Evolutionary conservation across 257 asterid genomes (phyloP), one percentile per base, ranked within the genome.

Genomic region (Leptodermis oblonga): DNA sequence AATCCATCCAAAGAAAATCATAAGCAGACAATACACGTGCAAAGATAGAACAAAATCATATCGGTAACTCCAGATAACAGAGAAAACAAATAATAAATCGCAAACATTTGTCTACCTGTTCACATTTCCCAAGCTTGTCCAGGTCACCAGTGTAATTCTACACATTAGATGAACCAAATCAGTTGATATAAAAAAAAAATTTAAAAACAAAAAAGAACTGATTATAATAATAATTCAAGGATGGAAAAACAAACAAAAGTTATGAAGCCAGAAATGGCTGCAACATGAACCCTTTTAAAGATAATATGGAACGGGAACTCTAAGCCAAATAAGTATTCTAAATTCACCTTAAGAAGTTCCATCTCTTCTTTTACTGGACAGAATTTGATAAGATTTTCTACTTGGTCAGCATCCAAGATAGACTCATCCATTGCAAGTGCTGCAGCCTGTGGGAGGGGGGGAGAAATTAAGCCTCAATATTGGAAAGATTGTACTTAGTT

Each of bases 301-400:
- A 67, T 20, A 22, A n/a, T 28, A 25, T 37, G 23, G 28, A 34
- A 33, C 26, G 62, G 33, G 49, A 45, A 58, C 33, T 18, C 60
- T 60, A 30, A 43, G 8, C 33, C 20, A 58, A 30, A 68, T 37
- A 34, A 41, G 60, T 34, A 34, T 55, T 45, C 49, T 30, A 60
- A 51, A 54, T 80, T 77, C 83, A 95, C 99, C 99, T 89, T 92
- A 43, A 95, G 95, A 74, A 86, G 93, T 71, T 92, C 99, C 96
- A 95, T 92, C 85, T 95, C 99, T 72, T 95, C 99, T 82, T 95
- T 95, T 17, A 98, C 92, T 36, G 99, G 99, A 76, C 99, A 92
- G 77, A 89, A 89, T 71, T 95, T 95, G 52, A 92, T 92, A 60
- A 95, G 95, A 80, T 92, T 92, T 81, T 95, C 99, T 55, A 95